These are phyloP conservation scores for Fusarium lateritium DNA, from an alignment of 2,329 filamentous ascomycete species.

Conservation along the genomic window DNA sequence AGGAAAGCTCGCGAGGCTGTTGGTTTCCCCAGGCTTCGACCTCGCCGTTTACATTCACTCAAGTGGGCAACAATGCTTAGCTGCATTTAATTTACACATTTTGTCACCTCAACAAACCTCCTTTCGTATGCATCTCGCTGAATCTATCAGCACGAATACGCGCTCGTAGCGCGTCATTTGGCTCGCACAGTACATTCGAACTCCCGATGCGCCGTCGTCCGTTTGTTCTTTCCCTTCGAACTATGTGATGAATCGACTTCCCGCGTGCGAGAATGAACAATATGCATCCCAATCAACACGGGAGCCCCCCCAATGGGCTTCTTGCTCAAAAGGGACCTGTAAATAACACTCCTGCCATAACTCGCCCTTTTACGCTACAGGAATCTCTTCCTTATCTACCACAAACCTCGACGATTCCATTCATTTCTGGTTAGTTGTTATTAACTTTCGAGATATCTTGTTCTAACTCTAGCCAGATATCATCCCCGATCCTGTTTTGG, in stretches of 20 bases:
- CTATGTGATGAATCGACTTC: constrained; percentile 52
- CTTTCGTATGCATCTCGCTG: constrained; percentile 1
- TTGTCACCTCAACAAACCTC: constrained; percentile 3
- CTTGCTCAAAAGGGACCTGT: constrained; percentile 44
- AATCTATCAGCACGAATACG: constrained; percentile 12
- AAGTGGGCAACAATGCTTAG: constrained; percentile 44
- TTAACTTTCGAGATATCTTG: neutral
- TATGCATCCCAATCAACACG: constrained; percentile 51
- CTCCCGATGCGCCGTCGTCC: constrained; percentile 48
- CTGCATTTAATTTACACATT: constrained; percentile 32
- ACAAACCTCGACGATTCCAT: constrained; percentile 84
- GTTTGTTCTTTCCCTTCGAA: constrained; percentile 50
- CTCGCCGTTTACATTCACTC: constrained; percentile 33
- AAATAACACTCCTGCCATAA: constrained; percentile 47
- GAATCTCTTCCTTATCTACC: constrained; percentile 88
- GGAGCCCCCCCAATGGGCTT: constrained; percentile 55
- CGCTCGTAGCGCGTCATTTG: constrained; percentile 19
- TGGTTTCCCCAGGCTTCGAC: constrained; percentile 44
- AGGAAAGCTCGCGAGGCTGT: constrained; percentile 49
- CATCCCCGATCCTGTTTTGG: constrained; percentile 75
- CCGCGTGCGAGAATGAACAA: constrained; percentile 51
- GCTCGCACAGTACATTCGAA: constrained; percentile 16
- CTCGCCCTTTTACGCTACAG: constrained; percentile 73
- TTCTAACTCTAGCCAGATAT: constrained; percentile 65
- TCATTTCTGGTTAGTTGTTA: constrained; percentile 75